phyloP scores from a whole-genome alignment of 345 rosid species.

The Carallia pectinifolia region DNA sequence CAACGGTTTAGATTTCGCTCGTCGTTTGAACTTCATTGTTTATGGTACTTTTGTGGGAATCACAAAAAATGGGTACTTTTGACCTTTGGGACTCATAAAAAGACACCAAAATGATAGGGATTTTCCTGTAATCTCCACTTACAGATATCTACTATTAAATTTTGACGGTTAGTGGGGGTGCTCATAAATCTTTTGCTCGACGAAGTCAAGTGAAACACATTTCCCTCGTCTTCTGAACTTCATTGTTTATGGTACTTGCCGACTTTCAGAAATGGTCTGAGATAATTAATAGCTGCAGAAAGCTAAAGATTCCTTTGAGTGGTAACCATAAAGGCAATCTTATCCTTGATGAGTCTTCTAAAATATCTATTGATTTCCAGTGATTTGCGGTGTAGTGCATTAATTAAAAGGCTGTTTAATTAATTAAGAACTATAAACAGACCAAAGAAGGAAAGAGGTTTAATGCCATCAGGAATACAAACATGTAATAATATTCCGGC shows the following conservation, averaged over 20 bases:
- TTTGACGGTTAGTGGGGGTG: constrained; percentile 23
- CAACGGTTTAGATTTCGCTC: no score
- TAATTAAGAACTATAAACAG: neutral
- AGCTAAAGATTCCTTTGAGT: constrained; percentile 13
- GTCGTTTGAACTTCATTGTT: no score
- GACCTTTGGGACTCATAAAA: neutral
- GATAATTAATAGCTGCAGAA: constrained; percentile 20
- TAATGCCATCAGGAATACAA: no score
- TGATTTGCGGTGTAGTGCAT: neutral
- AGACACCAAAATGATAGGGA: constrained; percentile 19
- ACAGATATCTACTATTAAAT: constrained; percentile 12
- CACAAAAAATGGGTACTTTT: neutral
- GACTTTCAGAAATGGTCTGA: constrained; percentile 15
- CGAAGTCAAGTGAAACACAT: constrained; percentile 28
- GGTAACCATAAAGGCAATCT: constrained; percentile 10
- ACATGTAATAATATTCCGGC: no score
- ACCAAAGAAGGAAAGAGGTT: neutral
- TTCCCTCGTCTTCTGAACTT: constrained; percentile 7
- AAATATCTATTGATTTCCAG: neutral
- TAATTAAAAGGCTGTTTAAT: neutral
- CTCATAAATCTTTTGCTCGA: constrained; percentile 15
- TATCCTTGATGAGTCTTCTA: neutral
- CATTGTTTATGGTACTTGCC: constrained; percentile 12
- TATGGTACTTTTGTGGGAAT: no score
- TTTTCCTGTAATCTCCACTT: constrained; percentile 33